Base-by-base conservation (phyloP, 306 rosid genomes). In the Rosa multiflora region DNA sequence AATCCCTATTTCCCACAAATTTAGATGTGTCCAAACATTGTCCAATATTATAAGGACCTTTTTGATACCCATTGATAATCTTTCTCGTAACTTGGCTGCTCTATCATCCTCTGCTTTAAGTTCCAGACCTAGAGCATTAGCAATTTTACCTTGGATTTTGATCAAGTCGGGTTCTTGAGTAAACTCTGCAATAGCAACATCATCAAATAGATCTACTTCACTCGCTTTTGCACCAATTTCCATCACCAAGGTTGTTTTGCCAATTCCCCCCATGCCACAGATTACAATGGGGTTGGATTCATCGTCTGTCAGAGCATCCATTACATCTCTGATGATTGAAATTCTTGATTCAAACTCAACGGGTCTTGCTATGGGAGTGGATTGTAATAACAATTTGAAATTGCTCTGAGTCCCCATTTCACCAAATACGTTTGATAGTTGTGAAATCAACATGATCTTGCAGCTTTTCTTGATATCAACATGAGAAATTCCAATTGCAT, bases 401-500 rank as follows among this genome's bases (percentile, higher is more conserved):
- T 23, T 44, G 7, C 58, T 44, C 9, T 23, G 55, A n/a, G 55
- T 49, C 15, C 26, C 43, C 23, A 74, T 58, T 10, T 44, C 52
- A 40, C 5, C 29, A 8, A 46, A 58, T 9, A 10, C 43, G 59
- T 59, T 4, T 5, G 21, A 37, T n/a, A 11, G 55, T 13, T 48
- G 42, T 10, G 55, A 75, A 67, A 26, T 59, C 6, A 75, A 5
- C 21, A 75, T 20, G 48, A 64, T 64, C 72, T 76, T 76, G 61
- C 79, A 64, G 12, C 14, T 32, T 46, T 67, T 47, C 5, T 29
- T 11, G 61, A 4, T 10, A 11, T 21, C n/a, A 23, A 23, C 17
- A 3, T 3, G 18, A 39, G 75, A 64, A 64, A 80, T 73, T 73
- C 83, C 75, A 2, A 80, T 66, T n/a, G 32, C 67, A 13, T 52